Base-by-base conservation (phyloP, 805 yeast species). In the Yarrowia hollandica region DNA sequence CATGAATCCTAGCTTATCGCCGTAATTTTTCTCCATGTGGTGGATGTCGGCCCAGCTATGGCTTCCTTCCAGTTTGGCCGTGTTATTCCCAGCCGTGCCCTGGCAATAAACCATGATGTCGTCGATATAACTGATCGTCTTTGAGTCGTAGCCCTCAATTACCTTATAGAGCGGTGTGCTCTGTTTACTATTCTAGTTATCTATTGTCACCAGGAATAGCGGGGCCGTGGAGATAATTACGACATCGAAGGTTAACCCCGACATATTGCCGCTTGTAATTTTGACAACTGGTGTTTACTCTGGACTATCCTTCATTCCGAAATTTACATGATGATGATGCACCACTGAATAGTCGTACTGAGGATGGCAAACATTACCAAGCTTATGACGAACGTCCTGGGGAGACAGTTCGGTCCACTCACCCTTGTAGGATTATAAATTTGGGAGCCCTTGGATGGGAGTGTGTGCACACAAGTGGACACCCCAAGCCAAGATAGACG, bases 351-450 rank as follows among this genome's bases (percentile, higher is more conserved):
- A 82, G 70, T 92, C 99, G 72, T 86, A 92, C 55, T 97, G 78
- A 0, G 99, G 99, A 71, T 98, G 80, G 65, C 98, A 98, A n/a
- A 98, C 98, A 75, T 98, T 82, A 35, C 98, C 98, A 14, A 92
- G 77, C 98, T 92, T 92, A 72, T 92, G 99, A 10, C 92, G 71
- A 35, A 91, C 86, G 72, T 92, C 98, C 66, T 92, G 99, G 0
- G 97, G 94, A 0, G 96, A 85, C n/a, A 92, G 74, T 67, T 88
- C 94, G 1, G 83, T 83, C 97, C 98, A 92, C 6, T 80, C 73
- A 59, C 97, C 96, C 62, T 81, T 81, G 63, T 92, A 0, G 99
- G 97, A 5, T 94, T 86, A 66, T 94, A 94, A 0, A 90, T 84
- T 67, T 89, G 95, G 0, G 99, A 92, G 0, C 98, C 98, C 67